Percentiles rank a stretch among this genome's conserved stretches.
These are phyloP conservation scores for Fraxinus greggii DNA, from an alignment of 305 asterid species.

Conservation along the genomic window DNA sequence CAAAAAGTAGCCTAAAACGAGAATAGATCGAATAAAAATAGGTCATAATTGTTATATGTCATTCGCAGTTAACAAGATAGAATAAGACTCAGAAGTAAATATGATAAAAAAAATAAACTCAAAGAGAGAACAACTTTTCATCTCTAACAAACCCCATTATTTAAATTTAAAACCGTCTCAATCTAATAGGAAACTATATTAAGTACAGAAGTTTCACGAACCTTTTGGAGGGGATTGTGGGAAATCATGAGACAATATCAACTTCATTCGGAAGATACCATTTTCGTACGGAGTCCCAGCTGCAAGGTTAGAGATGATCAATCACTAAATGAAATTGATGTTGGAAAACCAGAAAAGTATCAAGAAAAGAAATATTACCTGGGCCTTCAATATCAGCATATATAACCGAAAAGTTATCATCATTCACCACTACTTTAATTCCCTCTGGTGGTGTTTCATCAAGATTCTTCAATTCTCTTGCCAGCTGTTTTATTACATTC, in stretches of 20 bases:
- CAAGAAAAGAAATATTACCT: conserved; percentile 40
- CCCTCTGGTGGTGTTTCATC: conserved; percentile 94
- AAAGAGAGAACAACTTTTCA: not conserved
- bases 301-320: conserved; percentile 38
- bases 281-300: conserved; percentile 97
- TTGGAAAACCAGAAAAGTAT: conserved; percentile 1
- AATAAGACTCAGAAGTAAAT: not conserved
- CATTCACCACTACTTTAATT: conserved; percentile 86
- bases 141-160: not conserved
- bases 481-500: conserved; percentile 82
- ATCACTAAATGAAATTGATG: conserved; percentile 24
- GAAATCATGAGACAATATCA: conserved; percentile 82
- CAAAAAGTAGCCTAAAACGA: conserved; percentile 69
- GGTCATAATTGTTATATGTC: not conserved
- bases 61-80: not conserved
- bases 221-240: conserved; percentile 97
- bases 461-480: conserved; percentile 89
- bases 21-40: conserved; percentile 1
- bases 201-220: conserved; percentile 25
- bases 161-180: not conserved
- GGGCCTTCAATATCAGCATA: conserved; percentile 96
- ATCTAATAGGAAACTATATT: not conserved
- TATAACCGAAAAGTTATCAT: conserved; percentile 84
- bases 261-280: conserved; percentile 87
- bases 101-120: not conserved